These are phyloP conservation scores for Cyclocybe aegerita DNA, from an alignment of 768 basidiomycete genomes.

Conservation along the genomic window DNA sequence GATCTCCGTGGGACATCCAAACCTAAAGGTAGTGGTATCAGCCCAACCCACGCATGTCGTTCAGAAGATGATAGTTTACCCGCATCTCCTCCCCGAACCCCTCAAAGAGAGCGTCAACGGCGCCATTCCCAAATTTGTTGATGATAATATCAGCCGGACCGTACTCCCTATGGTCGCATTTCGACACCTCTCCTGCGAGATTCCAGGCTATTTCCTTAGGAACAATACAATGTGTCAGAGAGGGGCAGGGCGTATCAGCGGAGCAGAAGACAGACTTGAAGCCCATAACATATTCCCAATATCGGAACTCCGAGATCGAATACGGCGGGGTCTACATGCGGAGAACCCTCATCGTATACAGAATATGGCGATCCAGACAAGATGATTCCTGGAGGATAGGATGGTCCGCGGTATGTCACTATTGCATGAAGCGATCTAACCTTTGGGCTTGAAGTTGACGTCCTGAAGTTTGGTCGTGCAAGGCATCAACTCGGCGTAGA, in stretches of 20 bases:
- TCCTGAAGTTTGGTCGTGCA: constrained; percentile 91
- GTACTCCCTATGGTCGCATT: constrained; percentile 92
- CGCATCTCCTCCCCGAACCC: constrained; percentile 88
- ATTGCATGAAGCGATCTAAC: constrained; percentile 34
- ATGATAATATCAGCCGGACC: constrained; percentile 86
- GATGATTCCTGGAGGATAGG: constrained; percentile 67
- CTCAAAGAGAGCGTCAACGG: constrained; percentile 78
- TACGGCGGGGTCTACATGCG: constrained; percentile 90
- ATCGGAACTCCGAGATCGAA: constrained; percentile 89
- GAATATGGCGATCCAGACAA: constrained; percentile 98
- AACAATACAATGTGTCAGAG: not conserved
- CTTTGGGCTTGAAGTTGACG: constrained; percentile 92
- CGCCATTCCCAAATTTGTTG: constrained; percentile 53
- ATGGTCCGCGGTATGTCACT: not conserved
- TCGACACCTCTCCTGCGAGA: constrained; percentile 79
- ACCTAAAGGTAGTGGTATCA: constrained; percentile 53
- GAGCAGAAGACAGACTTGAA: constrained; percentile 60
- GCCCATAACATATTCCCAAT: constrained; percentile 95
- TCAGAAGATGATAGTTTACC: constrained; percentile 39
- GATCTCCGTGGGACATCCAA: constrained; percentile 99
- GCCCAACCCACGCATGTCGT: constrained; percentile 2
- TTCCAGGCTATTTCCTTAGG: constrained; percentile 90
- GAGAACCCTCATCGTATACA: constrained; percentile 90
- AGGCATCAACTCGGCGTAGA: constrained; percentile 97
- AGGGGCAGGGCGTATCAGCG: not conserved